Conservation (phyloP, 2,329 filamentous ascomycete genomes). For the Leptographium radiaticola region DNA sequence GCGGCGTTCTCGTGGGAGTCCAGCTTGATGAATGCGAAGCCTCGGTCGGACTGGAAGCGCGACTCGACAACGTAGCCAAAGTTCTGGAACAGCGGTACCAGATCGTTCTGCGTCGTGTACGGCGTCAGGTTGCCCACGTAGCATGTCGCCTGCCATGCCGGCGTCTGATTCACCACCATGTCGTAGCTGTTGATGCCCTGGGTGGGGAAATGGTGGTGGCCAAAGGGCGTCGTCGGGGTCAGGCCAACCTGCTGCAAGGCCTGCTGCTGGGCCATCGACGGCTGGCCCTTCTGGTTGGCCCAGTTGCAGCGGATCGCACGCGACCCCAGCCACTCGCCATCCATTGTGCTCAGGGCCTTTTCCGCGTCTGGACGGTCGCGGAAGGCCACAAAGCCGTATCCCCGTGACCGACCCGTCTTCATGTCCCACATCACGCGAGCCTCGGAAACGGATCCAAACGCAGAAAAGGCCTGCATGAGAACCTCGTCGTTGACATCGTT, state of each 20-base stretch:
- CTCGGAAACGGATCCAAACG: slow-evolving; percentile 91
- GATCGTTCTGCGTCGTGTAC: slow-evolving; percentile 91
- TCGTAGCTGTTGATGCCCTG: slow-evolving; percentile 96
- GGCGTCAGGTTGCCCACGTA: slow-evolving; percentile 94
- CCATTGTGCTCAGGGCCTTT: slow-evolving; percentile 94
- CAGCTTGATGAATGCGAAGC: slow-evolving; percentile 99
- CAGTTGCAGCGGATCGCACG: slow-evolving; percentile 98
- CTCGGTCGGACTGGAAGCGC: slow-evolving; percentile 92
- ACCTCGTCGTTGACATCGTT: slow-evolving; percentile 99
- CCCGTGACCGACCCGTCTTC: slow-evolving; percentile 96
- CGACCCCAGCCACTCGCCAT: slow-evolving; percentile 97
- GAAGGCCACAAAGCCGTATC: slow-evolving; percentile 97
- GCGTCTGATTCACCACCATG: slow-evolving; percentile 90
- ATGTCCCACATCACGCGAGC: slow-evolving; percentile 99
- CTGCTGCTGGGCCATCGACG: slow-evolving; percentile 94
- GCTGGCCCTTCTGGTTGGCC: slow-evolving; percentile 99
- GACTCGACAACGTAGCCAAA: slow-evolving; percentile 97
- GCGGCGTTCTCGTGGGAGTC: slow-evolving; percentile 95
- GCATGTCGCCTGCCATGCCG: slow-evolving; percentile 95
- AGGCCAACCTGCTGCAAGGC: slow-evolving; percentile 96
- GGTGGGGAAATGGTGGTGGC: slow-evolving; percentile 94
- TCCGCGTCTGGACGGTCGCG: slow-evolving; percentile 87
- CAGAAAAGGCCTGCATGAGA: slow-evolving; percentile 83
- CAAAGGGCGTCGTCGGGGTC: slow-evolving; percentile 92
- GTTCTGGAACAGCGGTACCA: slow-evolving; percentile 97